Evolutionary conservation across 345 rosid species (phyloP), one percentile per base, ranked within the genome.

Genomic region (Dipteronia sinensis): DNA sequence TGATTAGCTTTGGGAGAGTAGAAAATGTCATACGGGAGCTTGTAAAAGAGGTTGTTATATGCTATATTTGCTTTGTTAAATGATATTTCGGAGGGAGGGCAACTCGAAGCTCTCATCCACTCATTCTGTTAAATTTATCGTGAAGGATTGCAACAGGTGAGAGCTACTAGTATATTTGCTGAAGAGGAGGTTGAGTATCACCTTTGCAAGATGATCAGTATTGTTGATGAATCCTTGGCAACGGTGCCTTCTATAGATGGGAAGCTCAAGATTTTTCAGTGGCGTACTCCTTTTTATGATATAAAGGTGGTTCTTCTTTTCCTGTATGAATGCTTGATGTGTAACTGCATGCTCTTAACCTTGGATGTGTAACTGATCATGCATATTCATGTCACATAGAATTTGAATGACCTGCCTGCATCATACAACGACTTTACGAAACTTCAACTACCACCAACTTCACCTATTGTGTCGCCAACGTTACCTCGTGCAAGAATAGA

Each of bases 181-280:
- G 97, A 95, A 85, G 90, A 87, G 75, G 98, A 95, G 85, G 94
- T 88, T 6, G 98, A 95, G 80, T 86, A 87, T 56, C 86, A 88
- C 80, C 75, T 93, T 13, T 83, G 81, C 20, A 75, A 73, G 86
- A 69, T 79, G 69, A 49, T 88, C 72, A 78, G 76, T 3, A 78
- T 62, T 71, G 91, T 91, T 31, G 88, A 82, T 71, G 83, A 78
- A 46, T 77, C 84, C 19, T 72, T 91, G 65, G 71, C 69, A 46
- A 73, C 63, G 16, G 59, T 80, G 27, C 42, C 83, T 69, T 74
- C 76, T 62, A 13, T 31, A 49, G 85, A 88, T 62, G 82, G 78
- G 34, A 59, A 69, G 70, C 85, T 78, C 2, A 77, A 76, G 58
- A 69, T 87, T 80, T 77, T 82, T 62, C 17, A 76, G 29, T 93